phyloP scores from a whole-genome alignment of 352 stramenopile genomes.

The Pythium volutum region DNA sequence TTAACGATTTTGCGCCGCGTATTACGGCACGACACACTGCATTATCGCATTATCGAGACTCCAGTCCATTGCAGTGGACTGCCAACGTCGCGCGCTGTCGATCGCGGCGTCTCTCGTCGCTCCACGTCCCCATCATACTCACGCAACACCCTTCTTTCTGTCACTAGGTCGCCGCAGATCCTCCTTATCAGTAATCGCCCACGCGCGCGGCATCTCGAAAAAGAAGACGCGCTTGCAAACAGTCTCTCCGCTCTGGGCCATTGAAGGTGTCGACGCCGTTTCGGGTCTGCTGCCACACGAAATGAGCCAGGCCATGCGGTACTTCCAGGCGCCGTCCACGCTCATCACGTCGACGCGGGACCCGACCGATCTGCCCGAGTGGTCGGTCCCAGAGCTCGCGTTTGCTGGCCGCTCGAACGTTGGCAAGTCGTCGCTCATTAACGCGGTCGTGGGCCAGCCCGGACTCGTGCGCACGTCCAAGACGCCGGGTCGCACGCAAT shows the following conservation, averaged over 20 bases:
- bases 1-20: not conserved
- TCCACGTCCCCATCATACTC: not conserved
- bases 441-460: conserved; percentile 68
- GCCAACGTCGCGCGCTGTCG: not conserved
- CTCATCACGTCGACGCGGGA: conserved; percentile 67
- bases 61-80: not conserved
- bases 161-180: not conserved
- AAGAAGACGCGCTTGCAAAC: conserved; percentile 53
- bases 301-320: conserved; percentile 48
- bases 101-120: not conserved
- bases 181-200: not conserved
- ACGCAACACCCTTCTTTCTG: not conserved
- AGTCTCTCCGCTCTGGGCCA: conserved; percentile 53
- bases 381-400: conserved; percentile 74
- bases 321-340: conserved; percentile 58
- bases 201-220: conserved; percentile 34
- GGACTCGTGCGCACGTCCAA: conserved; percentile 79
- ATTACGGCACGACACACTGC: not conserved
- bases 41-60: not conserved
- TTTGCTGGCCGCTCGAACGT: conserved; percentile 88
- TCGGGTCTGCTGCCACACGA: conserved; percentile 60
- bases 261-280: conserved; percentile 47
- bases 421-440: conserved; percentile 88
- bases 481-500: conserved; percentile 81
- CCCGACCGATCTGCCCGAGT: conserved; percentile 56